Percentiles rank a stretch among this genome's conserved stretches.
Evolutionary conservation across 1,284 basidiomycete genomes (phyloP).

Genomic region (Caloboletus firmus): DNA sequence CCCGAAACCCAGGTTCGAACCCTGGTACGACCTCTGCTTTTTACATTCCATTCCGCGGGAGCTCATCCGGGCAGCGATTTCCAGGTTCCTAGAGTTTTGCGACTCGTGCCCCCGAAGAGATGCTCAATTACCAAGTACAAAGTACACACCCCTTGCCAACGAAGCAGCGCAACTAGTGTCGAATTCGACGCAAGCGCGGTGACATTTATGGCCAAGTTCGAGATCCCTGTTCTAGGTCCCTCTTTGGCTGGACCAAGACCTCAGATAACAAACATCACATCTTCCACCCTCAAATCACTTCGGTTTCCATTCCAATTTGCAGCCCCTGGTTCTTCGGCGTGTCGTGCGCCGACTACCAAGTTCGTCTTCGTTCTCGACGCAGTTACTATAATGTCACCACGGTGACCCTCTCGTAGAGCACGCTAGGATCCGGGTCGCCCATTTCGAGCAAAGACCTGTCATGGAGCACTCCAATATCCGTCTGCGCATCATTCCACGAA

Average conservation of each 20-base stretch:
- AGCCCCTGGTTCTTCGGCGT: background rate
- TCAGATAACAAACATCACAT: background rate
- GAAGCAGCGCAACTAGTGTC: slow-evolving; percentile 1
- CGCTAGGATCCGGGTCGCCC: background rate
- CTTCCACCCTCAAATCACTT: background rate
- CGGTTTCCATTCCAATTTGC: slow-evolving; percentile 7
- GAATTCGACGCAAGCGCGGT: background rate
- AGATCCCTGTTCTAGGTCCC: background rate
- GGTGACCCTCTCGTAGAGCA: slow-evolving; percentile 2
- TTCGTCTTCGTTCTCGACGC: background rate
- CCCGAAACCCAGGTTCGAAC: slow-evolving; percentile 41
- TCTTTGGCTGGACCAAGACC: background rate
- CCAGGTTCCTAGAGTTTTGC: too few relatives aligned
- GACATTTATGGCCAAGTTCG: background rate
- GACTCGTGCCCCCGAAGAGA: too few relatives aligned
- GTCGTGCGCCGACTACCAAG: background rate
- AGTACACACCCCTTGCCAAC: background rate
- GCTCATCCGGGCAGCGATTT: too few relatives aligned
- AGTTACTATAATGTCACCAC: slow-evolving; percentile 15
- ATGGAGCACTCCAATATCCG: background rate
- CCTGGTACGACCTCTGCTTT: slow-evolving; percentile 35
- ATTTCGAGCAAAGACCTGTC: background rate
- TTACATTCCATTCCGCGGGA: too few relatives aligned
- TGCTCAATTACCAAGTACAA: background rate
- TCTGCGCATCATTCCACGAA: background rate